Evolutionary conservation across 2,329 filamentous ascomycete species (phyloP).

Genomic region (Aspergillus glaucus): DNA sequence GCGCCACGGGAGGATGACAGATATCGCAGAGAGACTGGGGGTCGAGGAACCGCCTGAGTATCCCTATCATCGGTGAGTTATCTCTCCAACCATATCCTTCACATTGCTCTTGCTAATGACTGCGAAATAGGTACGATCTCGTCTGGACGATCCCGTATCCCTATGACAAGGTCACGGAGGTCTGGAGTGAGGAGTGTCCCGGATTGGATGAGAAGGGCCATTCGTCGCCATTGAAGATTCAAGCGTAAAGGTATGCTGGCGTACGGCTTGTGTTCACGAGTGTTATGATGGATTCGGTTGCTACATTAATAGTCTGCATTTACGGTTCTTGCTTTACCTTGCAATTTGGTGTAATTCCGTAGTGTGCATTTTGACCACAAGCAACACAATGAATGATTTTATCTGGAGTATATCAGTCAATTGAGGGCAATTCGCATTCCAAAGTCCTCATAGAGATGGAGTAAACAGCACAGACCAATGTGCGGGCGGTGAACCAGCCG

Average conservation of each 20-base stretch:
- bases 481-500: constrained; percentile 22
- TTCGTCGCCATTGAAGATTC: constrained; percentile 9
- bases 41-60: constrained; percentile 16
- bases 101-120: neutral
- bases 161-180: constrained; percentile 20
- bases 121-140: constrained; percentile 19
- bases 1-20: constrained; percentile 21
- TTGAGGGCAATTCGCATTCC: too few relatives aligned
- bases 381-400: too few relatives aligned
- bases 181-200: constrained; percentile 21
- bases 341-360: too few relatives aligned
- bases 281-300: neutral
- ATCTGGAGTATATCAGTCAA: too few relatives aligned
- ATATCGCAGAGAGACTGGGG: constrained; percentile 17
- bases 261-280: neutral
- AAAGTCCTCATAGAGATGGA: too few relatives aligned
- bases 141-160: constrained; percentile 26
- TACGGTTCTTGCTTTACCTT: too few relatives aligned
- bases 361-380: too few relatives aligned
- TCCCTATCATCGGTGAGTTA: constrained; percentile 20
- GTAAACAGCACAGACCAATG: neutral
- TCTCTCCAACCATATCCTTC: neutral
- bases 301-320: too few relatives aligned
- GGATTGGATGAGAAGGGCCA: constrained; percentile 15
- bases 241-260: constrained; percentile 12